Conservation (phyloP, 768 basidiomycete species). For the Lepiota venenata region DNA sequence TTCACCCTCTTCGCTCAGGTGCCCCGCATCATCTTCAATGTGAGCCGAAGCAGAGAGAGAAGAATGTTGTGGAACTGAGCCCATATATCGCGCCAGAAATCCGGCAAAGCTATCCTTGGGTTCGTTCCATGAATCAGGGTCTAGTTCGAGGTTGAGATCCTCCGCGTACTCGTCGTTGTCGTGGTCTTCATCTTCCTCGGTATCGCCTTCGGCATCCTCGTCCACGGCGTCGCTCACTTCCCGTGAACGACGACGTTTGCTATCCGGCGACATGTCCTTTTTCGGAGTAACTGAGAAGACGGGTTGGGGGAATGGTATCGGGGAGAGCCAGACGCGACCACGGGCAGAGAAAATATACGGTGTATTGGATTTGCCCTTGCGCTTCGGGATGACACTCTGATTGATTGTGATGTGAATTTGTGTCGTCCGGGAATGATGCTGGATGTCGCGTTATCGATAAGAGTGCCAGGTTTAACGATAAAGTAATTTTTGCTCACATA, state of each 20-base stretch:
- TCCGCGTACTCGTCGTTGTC: constrained; percentile 14
- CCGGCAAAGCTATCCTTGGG: constrained; percentile 25
- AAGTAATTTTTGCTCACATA: constrained; percentile 45
- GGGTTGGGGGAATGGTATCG: constrained; percentile 20
- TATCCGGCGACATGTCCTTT: constrained; percentile 10
- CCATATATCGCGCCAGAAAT: constrained; percentile 26
- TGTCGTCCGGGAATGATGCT: constrained; percentile 53
- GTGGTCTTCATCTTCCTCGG: constrained; percentile 18
- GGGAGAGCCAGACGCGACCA: constrained; percentile 38
- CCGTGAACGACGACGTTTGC: constrained; percentile 4
- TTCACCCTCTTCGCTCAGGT: constrained; percentile 12
- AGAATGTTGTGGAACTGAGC: constrained; percentile 11
- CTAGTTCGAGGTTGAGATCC: constrained; percentile 17
- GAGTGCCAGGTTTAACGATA: background rate
- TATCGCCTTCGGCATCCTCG: constrained; percentile 21
- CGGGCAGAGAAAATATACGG: constrained; percentile 58
- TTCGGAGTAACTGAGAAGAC: constrained; percentile 16
- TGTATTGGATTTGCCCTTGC: constrained; percentile 57
- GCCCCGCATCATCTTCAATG: constrained; percentile 21
- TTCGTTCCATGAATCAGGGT: constrained; percentile 26
- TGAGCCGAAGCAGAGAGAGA: background rate
- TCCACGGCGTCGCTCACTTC: constrained; percentile 11
- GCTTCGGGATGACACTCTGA: constrained; percentile 42
- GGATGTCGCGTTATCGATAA: constrained; percentile 5
- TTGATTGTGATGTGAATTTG: constrained; percentile 66